phyloP scores from a whole-genome alignment of 164 flowering plant species.

The Euptelea pleiosperma region DNA sequence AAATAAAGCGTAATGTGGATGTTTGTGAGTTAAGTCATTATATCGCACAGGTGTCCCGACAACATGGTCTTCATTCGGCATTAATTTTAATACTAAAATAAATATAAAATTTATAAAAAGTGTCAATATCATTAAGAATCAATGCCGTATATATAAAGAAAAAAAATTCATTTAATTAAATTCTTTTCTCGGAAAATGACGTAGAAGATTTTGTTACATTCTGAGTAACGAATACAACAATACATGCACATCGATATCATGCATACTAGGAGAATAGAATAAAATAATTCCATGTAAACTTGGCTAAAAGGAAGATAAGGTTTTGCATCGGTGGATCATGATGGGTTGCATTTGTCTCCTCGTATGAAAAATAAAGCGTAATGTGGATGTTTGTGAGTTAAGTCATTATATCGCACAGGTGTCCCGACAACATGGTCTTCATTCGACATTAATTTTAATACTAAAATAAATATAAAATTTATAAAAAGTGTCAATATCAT shows the following conservation, averaged over 20 bases:
- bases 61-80: neutral
- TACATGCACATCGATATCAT: no score
- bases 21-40: neutral
- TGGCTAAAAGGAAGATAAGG: neutral
- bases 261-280: neutral
- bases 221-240: no score
- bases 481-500: neutral
- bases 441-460: no score
- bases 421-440: neutral
- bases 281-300: neutral
- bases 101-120: neutral
- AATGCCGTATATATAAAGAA: no score
- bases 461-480: neutral
- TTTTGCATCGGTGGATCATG: slow-evolving; percentile 11
- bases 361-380: neutral
- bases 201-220: no score
- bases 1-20: neutral
- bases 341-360: neutral
- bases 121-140: slow-evolving; percentile 4
- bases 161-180: no score
- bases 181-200: no score
- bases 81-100: neutral
- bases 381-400: neutral
- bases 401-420: neutral
- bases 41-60: neutral